A percentile compares a stretch with the other conserved stretches of the same genome.
Evolutionary conservation across 768 basidiomycete species (phyloP).

Genomic region (Agaricus subrufescens): DNA sequence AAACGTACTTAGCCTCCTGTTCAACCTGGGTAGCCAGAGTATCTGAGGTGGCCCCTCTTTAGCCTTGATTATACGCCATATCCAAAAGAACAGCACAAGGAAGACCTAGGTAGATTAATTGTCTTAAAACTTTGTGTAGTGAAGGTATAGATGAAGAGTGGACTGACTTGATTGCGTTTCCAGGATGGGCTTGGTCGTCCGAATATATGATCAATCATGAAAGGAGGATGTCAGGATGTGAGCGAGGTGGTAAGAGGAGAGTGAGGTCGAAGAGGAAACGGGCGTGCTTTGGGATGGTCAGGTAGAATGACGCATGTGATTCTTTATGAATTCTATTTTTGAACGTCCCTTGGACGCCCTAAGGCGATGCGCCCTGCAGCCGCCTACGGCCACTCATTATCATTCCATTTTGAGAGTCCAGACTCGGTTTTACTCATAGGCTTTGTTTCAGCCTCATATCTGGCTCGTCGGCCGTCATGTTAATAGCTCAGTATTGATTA

Average conservation of each 20-base stretch:
- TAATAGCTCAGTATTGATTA: too few species aligned
- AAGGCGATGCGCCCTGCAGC: too few species aligned
- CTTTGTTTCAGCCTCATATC: too few species aligned
- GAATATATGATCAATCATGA: constrained; percentile 91
- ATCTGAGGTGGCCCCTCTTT: constrained; percentile 60
- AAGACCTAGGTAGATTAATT: constrained; percentile 54
- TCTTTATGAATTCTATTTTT: background rate
- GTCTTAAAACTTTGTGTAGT: too few species aligned
- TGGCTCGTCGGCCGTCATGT: too few species aligned
- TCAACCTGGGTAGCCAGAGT: constrained; percentile 57
- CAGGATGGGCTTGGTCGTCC: constrained; percentile 88
- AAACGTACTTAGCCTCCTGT: constrained; percentile 54
- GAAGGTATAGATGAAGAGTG: background rate
- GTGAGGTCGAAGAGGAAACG: too few species aligned
- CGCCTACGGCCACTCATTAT: too few species aligned
- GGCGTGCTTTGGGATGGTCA: background rate
- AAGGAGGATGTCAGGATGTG: background rate
- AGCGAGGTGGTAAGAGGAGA: background rate
- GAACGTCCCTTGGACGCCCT: too few species aligned
- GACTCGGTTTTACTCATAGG: too few species aligned
- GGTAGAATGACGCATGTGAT: constrained; percentile 3
- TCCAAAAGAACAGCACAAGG: constrained; percentile 89
- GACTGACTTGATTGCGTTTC: constrained; percentile 75
- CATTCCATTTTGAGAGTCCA: too few species aligned
- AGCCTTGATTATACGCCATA: constrained; percentile 71